phyloP scores from a whole-genome alignment of 495 filamentous ascomycete species.

The Durotheca rogersii region DNA sequence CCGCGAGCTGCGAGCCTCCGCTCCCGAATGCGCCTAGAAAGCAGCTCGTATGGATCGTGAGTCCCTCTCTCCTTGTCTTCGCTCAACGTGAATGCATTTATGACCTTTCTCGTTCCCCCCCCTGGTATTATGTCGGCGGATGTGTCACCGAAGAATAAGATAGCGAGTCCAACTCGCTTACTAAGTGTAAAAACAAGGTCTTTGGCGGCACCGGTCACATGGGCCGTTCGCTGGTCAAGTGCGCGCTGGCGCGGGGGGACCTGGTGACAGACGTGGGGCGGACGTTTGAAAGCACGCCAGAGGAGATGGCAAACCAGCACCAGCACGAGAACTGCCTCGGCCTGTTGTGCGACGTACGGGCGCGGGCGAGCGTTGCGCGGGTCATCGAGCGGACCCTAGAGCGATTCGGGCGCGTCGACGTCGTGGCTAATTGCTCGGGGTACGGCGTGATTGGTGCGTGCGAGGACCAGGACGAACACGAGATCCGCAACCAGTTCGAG shows the following conservation, averaged over 20 bases:
- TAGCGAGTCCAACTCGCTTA: too few relatives aligned
- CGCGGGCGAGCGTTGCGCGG: conserved; percentile 70
- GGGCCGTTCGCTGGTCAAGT: conserved; percentile 84
- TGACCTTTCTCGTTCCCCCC: too few relatives aligned
- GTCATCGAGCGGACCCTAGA: conserved; percentile 68
- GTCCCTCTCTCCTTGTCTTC: conserved; percentile 24
- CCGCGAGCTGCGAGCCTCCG: conserved; percentile 77
- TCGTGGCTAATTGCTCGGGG: conserved; percentile 87
- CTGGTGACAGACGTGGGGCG: conserved; percentile 87
- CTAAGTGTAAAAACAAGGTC: conserved; percentile 51
- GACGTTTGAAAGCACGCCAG: conserved; percentile 73
- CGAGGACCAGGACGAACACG: conserved; percentile 94
- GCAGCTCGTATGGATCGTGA: conserved; percentile 80
- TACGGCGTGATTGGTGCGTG: conserved; percentile 95
- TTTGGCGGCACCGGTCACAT: conserved; percentile 97
- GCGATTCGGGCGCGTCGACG: conserved; percentile 79
- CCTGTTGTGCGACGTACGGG: conserved; percentile 84
- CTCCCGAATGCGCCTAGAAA: conserved; percentile 68
- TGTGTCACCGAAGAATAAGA: background rate
- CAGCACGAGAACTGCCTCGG: conserved; percentile 71
- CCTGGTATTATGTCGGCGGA: background rate
- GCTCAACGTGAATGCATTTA: background rate
- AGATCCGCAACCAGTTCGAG: conserved; percentile 93
- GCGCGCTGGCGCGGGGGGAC: conserved; percentile 76
- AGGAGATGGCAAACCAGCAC: conserved; percentile 62